Evolutionary conservation across 768 basidiomycete species (phyloP), one percentile per base, ranked within the genome.

Genomic region (Plicaturopsis crispa): DNA sequence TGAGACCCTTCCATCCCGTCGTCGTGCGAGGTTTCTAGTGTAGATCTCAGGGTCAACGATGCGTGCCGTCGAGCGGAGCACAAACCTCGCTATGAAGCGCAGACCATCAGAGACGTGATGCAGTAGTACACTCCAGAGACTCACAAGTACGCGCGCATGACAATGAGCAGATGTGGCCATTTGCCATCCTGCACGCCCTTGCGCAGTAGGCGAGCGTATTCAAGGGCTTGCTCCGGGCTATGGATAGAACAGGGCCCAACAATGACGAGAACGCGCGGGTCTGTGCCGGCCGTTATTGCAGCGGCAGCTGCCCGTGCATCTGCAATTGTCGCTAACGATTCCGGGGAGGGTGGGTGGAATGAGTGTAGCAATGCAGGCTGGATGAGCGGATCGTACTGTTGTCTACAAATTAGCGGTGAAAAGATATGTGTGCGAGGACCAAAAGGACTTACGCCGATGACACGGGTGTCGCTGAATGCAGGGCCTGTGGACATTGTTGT

Each of bases 101-200:
- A 51, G 13, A 31, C 6, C 12, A 40, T 24, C 35, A 39, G 23
- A 35, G 19, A 26, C 38, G 4, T 46, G 19, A 44, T 42, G 16
- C 28, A 36, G 38, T 32, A 39, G 37, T 20, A 18, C 26, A 12
- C 14, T 32, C 35, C 35, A 24, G 23, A 35, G n/a, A 77, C 90
- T 59, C 53, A 93, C 90, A 88, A 97, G 73, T 98, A 98, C 40
- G 89, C 82, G 30, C 96, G 77, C 96, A 99, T 99, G 59, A 98
- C 65, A 54, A 99, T 84, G 52, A 86, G 69, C 35, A 99, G 70
- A 50, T 92, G 86, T 13, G 72, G 66, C 31, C 82, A 71, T 62
- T 80, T 84, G 3, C 62, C 66, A 28, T n/a, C n/a, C n/a, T n/a
- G n/a, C n/a, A n/a, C n/a, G n/a, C n/a, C n/a, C n/a, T n/a, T n/a